Conservation (phyloP, 2,329 filamentous ascomycete species). For the Colletotrichum sp. region DNA sequence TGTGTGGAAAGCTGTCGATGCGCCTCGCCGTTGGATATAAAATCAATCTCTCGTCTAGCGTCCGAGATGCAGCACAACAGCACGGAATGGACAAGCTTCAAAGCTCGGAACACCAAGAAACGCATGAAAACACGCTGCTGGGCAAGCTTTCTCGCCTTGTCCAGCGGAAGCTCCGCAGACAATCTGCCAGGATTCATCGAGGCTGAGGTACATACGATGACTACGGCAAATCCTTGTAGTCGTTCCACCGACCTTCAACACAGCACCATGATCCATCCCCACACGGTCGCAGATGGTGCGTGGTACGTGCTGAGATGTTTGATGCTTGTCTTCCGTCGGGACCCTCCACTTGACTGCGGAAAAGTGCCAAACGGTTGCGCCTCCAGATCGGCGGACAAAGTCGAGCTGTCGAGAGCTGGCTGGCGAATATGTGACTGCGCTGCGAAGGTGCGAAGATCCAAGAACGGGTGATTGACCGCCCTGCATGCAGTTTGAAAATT, state of each 20-base stretch:
- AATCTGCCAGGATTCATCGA: not conserved
- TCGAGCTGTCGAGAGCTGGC: not conserved
- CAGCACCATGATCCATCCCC: not conserved
- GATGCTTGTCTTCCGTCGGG: not conserved
- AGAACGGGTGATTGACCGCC: slow-evolving; percentile 3
- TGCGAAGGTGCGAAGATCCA: not conserved
- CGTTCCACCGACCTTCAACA: slow-evolving; percentile 1
- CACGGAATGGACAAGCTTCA: not conserved
- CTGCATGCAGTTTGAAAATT: slow-evolving; percentile 3
- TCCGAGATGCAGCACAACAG: not conserved
- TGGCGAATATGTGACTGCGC: not conserved
- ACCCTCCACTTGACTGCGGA: not conserved
- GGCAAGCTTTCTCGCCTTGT: not conserved
- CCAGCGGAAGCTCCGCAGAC: slow-evolving; percentile 5
- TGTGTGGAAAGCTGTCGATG: not conserved
- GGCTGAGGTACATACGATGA: not conserved
- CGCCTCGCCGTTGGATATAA: not conserved
- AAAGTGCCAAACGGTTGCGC: not conserved
- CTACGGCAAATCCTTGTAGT: slow-evolving; percentile 3
- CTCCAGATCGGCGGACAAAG: not conserved
- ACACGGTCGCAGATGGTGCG: not conserved
- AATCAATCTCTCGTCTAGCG: not conserved
- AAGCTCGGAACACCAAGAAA: not conserved
- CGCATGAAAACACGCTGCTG: not conserved
- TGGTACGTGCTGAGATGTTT: slow-evolving; percentile 5